A percentile compares a stretch with the other conserved stretches of the same genome.
phyloP scores from a whole-genome alignment of 805 yeast species.

The Geotrichum ghanense region DNA sequence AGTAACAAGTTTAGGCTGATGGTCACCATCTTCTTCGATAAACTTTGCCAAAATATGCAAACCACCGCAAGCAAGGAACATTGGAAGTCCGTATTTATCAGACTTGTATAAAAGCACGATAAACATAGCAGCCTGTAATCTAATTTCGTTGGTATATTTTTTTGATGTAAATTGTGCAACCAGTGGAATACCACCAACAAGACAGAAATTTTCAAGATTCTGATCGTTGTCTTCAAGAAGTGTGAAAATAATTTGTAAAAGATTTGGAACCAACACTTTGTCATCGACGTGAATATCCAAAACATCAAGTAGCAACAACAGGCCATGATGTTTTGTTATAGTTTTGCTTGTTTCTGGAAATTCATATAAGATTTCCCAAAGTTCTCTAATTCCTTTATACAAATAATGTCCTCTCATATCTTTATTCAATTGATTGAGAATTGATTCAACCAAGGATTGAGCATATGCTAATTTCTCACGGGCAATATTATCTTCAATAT shows the following conservation, averaged over 20 bases:
- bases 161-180: slow-evolving; percentile 13
- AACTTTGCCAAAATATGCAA: slow-evolving; percentile 33
- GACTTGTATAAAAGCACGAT: slow-evolving; percentile 18
- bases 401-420: slow-evolving; percentile 5
- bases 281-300: slow-evolving; percentile 10
- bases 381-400: not conserved
- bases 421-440: slow-evolving; percentile 2
- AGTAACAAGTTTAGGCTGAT: slow-evolving; percentile 31
- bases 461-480: slow-evolving; percentile 10
- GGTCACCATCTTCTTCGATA: slow-evolving; percentile 35
- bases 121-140: slow-evolving; percentile 14
- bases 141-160: slow-evolving; percentile 8
- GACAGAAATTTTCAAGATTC: slow-evolving; percentile 14
- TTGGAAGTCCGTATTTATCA: slow-evolving; percentile 28
- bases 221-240: slow-evolving; percentile 7
- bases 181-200: slow-evolving; percentile 18
- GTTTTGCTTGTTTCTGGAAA: slow-evolving; percentile 12
- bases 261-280: slow-evolving; percentile 1
- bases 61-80: slow-evolving; percentile 39
- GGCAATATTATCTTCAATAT: slow-evolving; percentile 10
- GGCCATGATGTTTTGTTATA: slow-evolving; percentile 13
- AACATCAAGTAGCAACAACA: slow-evolving; percentile 15
- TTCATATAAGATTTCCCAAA: slow-evolving; percentile 5
- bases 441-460: slow-evolving; percentile 3
- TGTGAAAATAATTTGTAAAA: slow-evolving; percentile 8